Percentiles rank a stretch among this genome's conserved stretches.
Evolutionary conservation across 352 stramenopile genomes (phyloP).

Genomic region (Phytophthora tentaculata): DNA sequence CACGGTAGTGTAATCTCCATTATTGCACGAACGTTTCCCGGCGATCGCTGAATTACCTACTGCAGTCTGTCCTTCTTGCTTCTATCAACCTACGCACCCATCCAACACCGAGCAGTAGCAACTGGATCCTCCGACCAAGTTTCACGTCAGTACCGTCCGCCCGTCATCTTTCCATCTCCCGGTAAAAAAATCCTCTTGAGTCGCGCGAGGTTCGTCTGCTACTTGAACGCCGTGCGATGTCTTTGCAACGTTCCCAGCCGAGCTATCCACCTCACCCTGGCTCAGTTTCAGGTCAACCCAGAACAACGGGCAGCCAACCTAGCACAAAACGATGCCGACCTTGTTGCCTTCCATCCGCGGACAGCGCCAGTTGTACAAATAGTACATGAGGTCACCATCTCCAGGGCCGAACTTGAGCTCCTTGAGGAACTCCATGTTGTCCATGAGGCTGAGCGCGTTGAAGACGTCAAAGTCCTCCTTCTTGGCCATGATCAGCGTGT

Average conservation of each 20-base stretch:
- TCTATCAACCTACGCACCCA: constrained; percentile 28
- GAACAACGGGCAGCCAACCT: constrained; percentile 13
- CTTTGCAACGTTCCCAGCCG: constrained; percentile 11
- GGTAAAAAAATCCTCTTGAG: not conserved
- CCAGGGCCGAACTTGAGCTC: constrained; percentile 69
- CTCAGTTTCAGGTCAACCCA: too few relatives aligned
- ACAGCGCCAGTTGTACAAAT: constrained; percentile 84
- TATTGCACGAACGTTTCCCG: constrained; percentile 16
- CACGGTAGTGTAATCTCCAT: constrained; percentile 3
- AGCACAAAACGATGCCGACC: constrained; percentile 64
- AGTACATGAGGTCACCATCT: constrained; percentile 74
- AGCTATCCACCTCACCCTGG: constrained; percentile 13
- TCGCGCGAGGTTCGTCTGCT: constrained; percentile 15
- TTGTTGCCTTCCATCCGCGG: constrained; percentile 56
- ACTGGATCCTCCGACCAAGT: constrained; percentile 12
- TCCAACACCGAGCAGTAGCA: constrained; percentile 10
- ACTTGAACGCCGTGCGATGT: constrained; percentile 5
- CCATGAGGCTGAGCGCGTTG: constrained; percentile 74
- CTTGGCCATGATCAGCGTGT: constrained; percentile 72
- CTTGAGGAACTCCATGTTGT: constrained; percentile 70
- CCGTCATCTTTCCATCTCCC: constrained; percentile 3
- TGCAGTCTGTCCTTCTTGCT: constrained; percentile 16
- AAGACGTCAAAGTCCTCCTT: constrained; percentile 70
- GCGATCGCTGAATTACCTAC: constrained; percentile 5
- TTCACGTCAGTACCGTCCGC: constrained; percentile 11